phyloP scores from a whole-genome alignment of 257 asterid genomes.

The Paraleonurus japonicus region DNA sequence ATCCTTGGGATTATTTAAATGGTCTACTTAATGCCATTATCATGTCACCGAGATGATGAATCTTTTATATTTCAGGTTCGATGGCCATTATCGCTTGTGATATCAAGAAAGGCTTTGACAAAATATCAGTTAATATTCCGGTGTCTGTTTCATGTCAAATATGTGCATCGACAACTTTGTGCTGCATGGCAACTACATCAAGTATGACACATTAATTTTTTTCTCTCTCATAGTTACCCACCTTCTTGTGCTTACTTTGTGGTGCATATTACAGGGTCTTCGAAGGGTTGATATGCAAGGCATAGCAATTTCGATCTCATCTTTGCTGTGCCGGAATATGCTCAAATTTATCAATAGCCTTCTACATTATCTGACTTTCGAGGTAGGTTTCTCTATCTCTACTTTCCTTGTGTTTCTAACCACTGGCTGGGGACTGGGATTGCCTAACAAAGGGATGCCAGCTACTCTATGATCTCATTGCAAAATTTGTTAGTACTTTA shows the following conservation, averaged over 20 bases:
- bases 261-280: conserved; percentile 58
- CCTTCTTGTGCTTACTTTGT: conserved; percentile 20
- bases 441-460: neutral
- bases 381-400: conserved; percentile 50
- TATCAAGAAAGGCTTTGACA: conserved; percentile 84
- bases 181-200: conserved; percentile 98
- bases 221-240: conserved; percentile 14
- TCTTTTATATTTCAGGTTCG: conserved; percentile 59
- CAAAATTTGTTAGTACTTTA: neutral
- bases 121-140: conserved; percentile 90
- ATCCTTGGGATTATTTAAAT: conserved; percentile 4
- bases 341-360: conserved; percentile 93
- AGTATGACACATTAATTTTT: conserved; percentile 35
- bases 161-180: conserved; percentile 94
- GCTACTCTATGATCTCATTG: conserved; percentile 4
- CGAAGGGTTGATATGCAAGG: conserved; percentile 96
- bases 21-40: conserved; percentile 3
- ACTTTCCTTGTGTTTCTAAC: conserved; percentile 4
- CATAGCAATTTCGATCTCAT: conserved; percentile 81
- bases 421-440: neutral
- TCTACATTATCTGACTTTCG: conserved; percentile 90
- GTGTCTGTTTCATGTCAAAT: conserved; percentile 90
- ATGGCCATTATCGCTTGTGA: conserved; percentile 95
- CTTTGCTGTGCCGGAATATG: conserved; percentile 95
- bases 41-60: conserved; percentile 2